A percentile compares a stretch with the other conserved stretches of the same genome.
phyloP scores from a whole-genome alignment of 768 basidiomycete species.

The Daedalea quercina region DNA sequence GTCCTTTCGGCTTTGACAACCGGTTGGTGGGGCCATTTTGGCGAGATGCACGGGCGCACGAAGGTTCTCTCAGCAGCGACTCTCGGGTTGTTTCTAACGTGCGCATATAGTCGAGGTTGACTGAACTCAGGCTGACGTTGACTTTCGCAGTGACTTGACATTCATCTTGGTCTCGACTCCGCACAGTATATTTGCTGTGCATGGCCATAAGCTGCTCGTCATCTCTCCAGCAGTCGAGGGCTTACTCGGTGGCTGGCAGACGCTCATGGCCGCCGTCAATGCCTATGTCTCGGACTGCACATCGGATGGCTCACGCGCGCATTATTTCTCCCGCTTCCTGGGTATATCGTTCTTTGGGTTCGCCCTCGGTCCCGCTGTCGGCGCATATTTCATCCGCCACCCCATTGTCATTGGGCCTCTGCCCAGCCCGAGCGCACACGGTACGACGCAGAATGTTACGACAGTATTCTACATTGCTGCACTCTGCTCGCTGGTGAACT shows the following conservation, averaged over 20 bases:
- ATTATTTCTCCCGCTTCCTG: constrained; percentile 50
- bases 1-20: constrained; percentile 75
- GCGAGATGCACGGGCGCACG: constrained; percentile 73
- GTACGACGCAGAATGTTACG: constrained; percentile 33
- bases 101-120: constrained; percentile 29
- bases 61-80: constrained; percentile 62
- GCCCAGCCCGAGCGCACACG: constrained; percentile 18
- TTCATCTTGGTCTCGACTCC: constrained; percentile 76
- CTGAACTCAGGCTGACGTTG: constrained; percentile 1
- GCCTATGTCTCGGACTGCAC: constrained; percentile 76
- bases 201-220: constrained; percentile 70
- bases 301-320: constrained; percentile 72
- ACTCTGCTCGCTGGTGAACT: constrained; percentile 35
- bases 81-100: constrained; percentile 71
- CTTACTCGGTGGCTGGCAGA: constrained; percentile 73
- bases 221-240: constrained; percentile 79
- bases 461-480: constrained; percentile 51
- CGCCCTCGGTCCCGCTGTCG: constrained; percentile 70
- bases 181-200: constrained; percentile 47
- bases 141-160: constrained; percentile 54
- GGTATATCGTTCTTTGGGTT: constrained; percentile 77
- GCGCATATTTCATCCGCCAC: constrained; percentile 43
- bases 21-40: constrained; percentile 80
- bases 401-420: constrained; percentile 17
- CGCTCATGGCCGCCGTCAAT: constrained; percentile 52